Evolutionary conservation across 106 monocot genomes (phyloP), one percentile per base, ranked within the genome.

Genomic region (Amphibolis antarctica): DNA sequence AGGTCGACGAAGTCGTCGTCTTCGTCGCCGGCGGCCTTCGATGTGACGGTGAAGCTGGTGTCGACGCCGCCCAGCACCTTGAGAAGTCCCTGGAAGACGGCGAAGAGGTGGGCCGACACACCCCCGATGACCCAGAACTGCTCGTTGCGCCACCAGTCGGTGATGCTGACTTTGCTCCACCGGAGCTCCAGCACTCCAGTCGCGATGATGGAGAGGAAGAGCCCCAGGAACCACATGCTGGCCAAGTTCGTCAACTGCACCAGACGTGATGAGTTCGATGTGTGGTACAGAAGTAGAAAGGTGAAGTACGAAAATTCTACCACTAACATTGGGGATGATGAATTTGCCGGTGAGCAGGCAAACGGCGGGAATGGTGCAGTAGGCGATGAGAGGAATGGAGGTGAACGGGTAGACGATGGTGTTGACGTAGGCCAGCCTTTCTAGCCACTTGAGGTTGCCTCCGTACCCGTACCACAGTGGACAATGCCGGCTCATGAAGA

Each of bases 121-220:
- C 93, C 88, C 15, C 93, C 93, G 46, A 94, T 94, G 57, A 86
- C 86, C 93, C 93, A 94, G 77, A 89, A 89, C 70, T 94, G 93
- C 72, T 94, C 93, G 67, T 89, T 94, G n/a, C 93, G 76, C 93
- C 93, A 94, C 93, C 89, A 94, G 79, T 88, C 93, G 63, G 82
- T 75, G 59, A 93, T 88, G 79, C 93, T 88, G 19, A 93, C 88
- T 1, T 79, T 77, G 64, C 93, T 93, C 88, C 93, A 93, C 22
- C 85, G 80, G 13, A 93, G 78, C 73, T 93, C 88, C 1, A 93
- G 79, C 42, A 93, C 73, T 14, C 88, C 93, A 18, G 88, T 93
- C 3, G 88, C 88, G 15, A 93, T 89, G 77, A 93, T 93, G 62
- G 88, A 88, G 69, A 81, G 62, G 81, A 93, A 93, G 48, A 93